Base-by-base conservation (phyloP, 2,329 filamentous ascomycete species). In the Dothiorella sarmentorum region DNA sequence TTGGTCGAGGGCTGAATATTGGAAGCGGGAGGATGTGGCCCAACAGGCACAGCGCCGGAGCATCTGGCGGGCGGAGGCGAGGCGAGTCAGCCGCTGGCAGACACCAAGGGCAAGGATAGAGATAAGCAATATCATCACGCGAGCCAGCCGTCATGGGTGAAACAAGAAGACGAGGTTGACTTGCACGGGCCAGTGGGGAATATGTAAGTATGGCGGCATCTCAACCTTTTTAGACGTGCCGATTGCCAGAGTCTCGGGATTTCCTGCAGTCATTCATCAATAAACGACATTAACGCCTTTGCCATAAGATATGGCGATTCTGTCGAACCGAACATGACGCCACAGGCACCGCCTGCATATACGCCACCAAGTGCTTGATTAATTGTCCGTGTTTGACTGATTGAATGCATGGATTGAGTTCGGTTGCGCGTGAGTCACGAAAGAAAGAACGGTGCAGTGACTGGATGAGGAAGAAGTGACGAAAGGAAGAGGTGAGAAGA, bases 91-190 rank as follows among this genome's bases (percentile, higher is more conserved):
- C 53, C 53, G 53, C 53, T 57, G 53, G 47, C 53, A 42, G 33
- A 31, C 20, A 42, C 42, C n/a, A 11, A 11, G 22, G 20, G 31
- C 55, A 38, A 49, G 43, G 43, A 27, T 53, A 17, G 33, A 38
- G 55, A 58, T 58, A 58, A 58, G 55, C 55, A 58, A 47, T 37
- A 47, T 43, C 44, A 53, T 58, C 55, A 58, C 55, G 55, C 55
- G 55, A 58, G 27, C n/a, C 15, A 24, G 35, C 15, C 49, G 33
- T 20, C 24, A 22, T 15, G 22, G 33, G 33, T 40, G 49, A 33
- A 40, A 40, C 49, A 27, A 11, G 6, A 29, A 3, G 26, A 18
- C 24, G 24, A 45, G 43, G 24, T 18, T 15, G n/a, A 7, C 35
- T 53, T 33, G 2, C 10, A 11, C 37, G 35, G 45, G 29, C 45